These are phyloP conservation scores for Sugiyamaella sp. DNA, from an alignment of 1,139 yeast species.

Conservation along the genomic window DNA sequence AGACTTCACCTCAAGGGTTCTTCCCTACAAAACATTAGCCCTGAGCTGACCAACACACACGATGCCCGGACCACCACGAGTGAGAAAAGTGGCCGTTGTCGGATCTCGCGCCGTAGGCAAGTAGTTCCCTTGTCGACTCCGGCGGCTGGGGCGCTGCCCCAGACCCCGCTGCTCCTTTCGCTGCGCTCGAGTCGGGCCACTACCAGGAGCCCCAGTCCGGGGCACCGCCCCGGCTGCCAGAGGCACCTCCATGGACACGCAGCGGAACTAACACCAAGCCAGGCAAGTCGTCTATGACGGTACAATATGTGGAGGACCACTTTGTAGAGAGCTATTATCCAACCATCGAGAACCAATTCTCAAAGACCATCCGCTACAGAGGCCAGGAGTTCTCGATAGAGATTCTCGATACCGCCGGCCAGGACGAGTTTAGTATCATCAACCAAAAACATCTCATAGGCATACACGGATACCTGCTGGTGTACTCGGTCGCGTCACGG, in stretches of 20 bases:
- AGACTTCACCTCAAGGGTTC: neutral
- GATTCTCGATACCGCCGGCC: conserved; percentile 88
- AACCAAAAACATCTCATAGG: conserved; percentile 81
- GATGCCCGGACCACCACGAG: conserved; percentile 18
- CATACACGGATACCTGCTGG: conserved; percentile 79
- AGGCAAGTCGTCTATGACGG: conserved; percentile 81
- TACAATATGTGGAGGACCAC: conserved; percentile 86
- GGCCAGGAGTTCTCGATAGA: conserved; percentile 71
- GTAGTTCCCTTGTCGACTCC: no score
- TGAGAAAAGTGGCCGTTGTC: conserved; percentile 76
- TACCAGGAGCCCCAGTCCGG: no score
- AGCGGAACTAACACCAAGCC: no score
- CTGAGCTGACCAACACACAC: neutral
- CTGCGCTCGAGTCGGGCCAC: no score
- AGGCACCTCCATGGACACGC: no score
- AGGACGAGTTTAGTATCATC: conserved; percentile 80
- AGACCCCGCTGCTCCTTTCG: neutral
- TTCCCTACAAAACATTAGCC: neutral
- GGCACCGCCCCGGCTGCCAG: no score
- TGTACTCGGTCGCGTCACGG: conserved; percentile 79
- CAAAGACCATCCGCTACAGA: conserved; percentile 67
- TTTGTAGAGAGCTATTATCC: conserved; percentile 91
- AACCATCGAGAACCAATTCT: conserved; percentile 85
- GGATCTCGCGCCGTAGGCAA: conserved; percentile 85
- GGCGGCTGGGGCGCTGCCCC: neutral